Evolutionary conservation across 306 rosid species (phyloP).

Genomic region (Casuarina cunninghamiana): DNA sequence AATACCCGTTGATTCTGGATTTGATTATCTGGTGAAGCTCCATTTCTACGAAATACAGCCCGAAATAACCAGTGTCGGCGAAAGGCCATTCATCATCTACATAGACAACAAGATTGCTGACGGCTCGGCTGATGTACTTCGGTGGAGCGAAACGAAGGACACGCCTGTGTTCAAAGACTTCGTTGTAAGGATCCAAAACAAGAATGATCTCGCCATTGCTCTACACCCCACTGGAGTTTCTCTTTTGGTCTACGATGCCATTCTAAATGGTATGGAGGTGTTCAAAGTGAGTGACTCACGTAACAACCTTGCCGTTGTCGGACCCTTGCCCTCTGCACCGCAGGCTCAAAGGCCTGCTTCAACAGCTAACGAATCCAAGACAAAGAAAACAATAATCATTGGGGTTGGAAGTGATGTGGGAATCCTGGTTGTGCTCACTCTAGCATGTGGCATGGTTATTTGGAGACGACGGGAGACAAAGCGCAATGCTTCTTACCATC

Average conservation of each 20-base stretch:
- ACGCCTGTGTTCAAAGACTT: not conserved
- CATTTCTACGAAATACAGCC: not conserved
- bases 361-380: not conserved
- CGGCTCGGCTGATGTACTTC: not conserved
- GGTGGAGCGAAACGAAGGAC: not conserved
- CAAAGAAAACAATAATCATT: not conserved
- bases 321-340: not conserved
- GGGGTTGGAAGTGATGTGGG: not conserved
- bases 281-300: slow-evolving; percentile 26
- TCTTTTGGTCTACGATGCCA: not conserved
- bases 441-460: no score
- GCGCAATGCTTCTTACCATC: no score
- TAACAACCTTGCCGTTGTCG: slow-evolving; percentile 12
- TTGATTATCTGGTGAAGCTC: not conserved
- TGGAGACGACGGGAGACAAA: no score
- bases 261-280: slow-evolving; percentile 16
- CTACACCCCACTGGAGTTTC: not conserved
- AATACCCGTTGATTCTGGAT: not conserved
- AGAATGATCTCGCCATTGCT: not conserved
- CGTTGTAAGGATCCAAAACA: not conserved
- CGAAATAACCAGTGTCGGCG: not conserved
- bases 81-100: not conserved
- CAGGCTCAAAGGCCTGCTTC: no score
- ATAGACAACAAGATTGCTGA: not conserved
- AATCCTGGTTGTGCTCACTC: no score